A percentile compares a stretch with the other conserved stretches of the same genome.
These are phyloP conservation scores for Pythium grandisporangium DNA, from an alignment of 352 stramenopile genomes.

Conservation along the genomic window DNA sequence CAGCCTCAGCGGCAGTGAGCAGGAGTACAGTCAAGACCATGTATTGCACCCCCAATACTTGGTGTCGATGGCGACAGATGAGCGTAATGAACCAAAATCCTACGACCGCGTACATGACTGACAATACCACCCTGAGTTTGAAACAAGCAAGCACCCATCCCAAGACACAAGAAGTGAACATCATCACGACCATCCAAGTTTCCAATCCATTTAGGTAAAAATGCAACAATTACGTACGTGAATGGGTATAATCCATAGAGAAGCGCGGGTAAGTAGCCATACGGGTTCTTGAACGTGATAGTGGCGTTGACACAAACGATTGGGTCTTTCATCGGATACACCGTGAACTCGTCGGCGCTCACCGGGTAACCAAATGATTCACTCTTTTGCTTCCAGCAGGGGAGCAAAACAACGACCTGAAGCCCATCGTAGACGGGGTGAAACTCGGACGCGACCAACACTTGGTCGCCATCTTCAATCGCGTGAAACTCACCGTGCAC, in stretches of 20 bases:
- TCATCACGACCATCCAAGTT: background rate
- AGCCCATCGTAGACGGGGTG: slow-evolving; percentile 35
- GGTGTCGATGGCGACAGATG: slow-evolving; percentile 56
- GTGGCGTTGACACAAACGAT: slow-evolving; percentile 49
- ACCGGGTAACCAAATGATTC: slow-evolving; percentile 72
- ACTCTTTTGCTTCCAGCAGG: slow-evolving; percentile 80
- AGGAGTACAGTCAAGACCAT: slow-evolving; percentile 74
- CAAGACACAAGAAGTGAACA: background rate
- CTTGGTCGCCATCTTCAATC: slow-evolving; percentile 21
- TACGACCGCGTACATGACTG: slow-evolving; percentile 62
- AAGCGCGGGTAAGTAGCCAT: slow-evolving; percentile 73
- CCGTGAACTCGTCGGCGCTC: slow-evolving; percentile 51
- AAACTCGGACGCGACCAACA: slow-evolving; percentile 43
- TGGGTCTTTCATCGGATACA: slow-evolving; percentile 67
- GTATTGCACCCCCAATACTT: slow-evolving; percentile 77
- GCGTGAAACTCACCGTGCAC: slow-evolving; percentile 53
- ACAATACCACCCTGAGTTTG: slow-evolving; percentile 43
- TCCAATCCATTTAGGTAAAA: no score
- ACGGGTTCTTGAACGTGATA: slow-evolving; percentile 71
- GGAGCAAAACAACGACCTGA: slow-evolving; percentile 59
- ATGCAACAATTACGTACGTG: slow-evolving; percentile 34
- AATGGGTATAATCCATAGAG: slow-evolving; percentile 80
- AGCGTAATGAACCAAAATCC: slow-evolving; percentile 59
- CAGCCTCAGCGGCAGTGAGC: slow-evolving; percentile 56
- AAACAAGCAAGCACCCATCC: slow-evolving; percentile 2